Base-by-base conservation (phyloP, 768 basidiomycete genomes). In the Hygrocybe punicea region DNA sequence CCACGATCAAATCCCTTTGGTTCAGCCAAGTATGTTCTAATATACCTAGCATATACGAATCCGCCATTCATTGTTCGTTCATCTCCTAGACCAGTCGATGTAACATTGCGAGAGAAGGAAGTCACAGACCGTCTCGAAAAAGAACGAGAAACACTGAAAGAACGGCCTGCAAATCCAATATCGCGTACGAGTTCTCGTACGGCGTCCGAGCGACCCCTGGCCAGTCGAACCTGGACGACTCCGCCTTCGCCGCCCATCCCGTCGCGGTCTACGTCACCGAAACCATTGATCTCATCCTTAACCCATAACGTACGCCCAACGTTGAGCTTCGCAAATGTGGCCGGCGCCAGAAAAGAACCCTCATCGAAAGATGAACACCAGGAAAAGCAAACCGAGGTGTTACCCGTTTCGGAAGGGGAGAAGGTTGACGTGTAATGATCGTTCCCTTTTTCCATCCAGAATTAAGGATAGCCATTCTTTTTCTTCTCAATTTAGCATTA, bases 291-390 rank as follows among this genome's bases (percentile, higher is more conserved):
- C 23, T 16, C 55, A 10, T 36, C 56, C 17, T 44, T 36, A 36
- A 62, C 73, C 16, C 78, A 84, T 2, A 84, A 72, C 48, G 83
- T 92, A 13, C 79, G 89, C 53, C 86, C 91, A 0, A 78, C 81
- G 4, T 76, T 93, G 62, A 93, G 91, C 66, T 95, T 95, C 63
- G 91, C 92, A 0, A 86, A 78, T 54, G 92, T 86, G 37, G 88
- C 89, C 4, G 1, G 78, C 81, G 14, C 79, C 76, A 66, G 81
- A 77, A 63, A 78, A 77, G 23, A 64, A 23, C 7, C 2, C 45
- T 19, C 17, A 23, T 47, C 5, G 6, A 4, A 23, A 47, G 45
- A 47, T n/a, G 23, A 7, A 23, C 5, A 5, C 11, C 45, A 47
- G 6, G 23, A 23, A 13, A 19, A 19, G 44, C 21, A 19, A n/a